A percentile compares a stretch with the other conserved stretches of the same genome.
These are phyloP conservation scores for Haematococcus lacustris DNA, from an alignment of 139 green algal genomes.

Conservation along the genomic window DNA sequence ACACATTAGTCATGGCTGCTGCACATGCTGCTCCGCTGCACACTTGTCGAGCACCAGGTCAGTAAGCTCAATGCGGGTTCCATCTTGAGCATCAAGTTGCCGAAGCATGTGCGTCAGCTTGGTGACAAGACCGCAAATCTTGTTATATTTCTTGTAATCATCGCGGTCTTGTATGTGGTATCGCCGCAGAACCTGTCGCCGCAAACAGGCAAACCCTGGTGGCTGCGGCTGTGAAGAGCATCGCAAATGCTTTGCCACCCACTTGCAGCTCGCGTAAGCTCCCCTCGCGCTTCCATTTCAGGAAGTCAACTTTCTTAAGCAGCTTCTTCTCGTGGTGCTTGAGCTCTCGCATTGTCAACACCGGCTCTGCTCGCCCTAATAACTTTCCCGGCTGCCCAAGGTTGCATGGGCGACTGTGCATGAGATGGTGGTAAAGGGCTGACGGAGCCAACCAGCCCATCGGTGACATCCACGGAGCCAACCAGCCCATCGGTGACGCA, in stretches of 20 bases:
- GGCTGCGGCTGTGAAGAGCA: not conserved
- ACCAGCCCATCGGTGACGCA: no score
- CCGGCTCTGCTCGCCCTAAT: not conserved
- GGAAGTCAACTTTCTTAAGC: conserved; percentile 97
- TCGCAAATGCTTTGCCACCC: not conserved
- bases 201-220: not conserved
- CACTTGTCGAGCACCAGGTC: conserved; percentile 94
- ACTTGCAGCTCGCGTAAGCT: conserved; percentile 87
- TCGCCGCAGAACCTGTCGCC: conserved; percentile 84
- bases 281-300: conserved; percentile 93
- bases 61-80: conserved; percentile 84
- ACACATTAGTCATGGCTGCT: no score
- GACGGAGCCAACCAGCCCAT: no score
- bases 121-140: conserved; percentile 81
- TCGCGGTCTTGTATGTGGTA: conserved; percentile 97
- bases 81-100: conserved; percentile 77
- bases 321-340: conserved; percentile 96
- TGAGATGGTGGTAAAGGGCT: no score
- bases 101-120: conserved; percentile 71
- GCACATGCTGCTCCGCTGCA: conserved; percentile 7
- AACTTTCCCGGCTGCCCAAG: no score
- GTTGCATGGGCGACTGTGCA: no score
- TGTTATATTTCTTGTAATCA: conserved; percentile 97
- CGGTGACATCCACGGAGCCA: no score
- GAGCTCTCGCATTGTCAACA: conserved; percentile 79